Evolutionary conservation across 129 eudicot genomes (phyloP).

Genomic region (Oenanthe sinensis): DNA sequence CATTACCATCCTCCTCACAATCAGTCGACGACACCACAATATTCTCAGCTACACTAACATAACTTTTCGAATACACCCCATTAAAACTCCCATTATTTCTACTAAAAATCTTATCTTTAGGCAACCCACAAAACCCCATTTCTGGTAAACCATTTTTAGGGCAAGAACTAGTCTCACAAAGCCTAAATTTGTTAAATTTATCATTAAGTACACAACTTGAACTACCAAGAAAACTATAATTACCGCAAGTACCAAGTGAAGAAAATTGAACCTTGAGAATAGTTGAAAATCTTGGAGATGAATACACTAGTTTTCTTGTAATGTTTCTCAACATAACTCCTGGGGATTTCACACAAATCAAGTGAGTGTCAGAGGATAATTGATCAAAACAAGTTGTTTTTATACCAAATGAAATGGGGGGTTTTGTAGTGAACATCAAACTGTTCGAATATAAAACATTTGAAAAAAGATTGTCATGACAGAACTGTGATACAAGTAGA

Average conservation of each 20-base stretch:
- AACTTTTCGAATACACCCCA: slow-evolving; percentile 31
- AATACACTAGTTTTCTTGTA: slow-evolving; percentile 21
- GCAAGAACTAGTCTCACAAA: slow-evolving; percentile 11
- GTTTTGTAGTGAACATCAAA: slow-evolving; percentile 46
- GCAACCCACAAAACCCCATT: slow-evolving; percentile 22
- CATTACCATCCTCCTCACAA: slow-evolving; percentile 52
- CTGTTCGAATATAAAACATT: background rate
- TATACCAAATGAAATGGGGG: slow-evolving; percentile 18
- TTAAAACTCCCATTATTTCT: slow-evolving; percentile 10
- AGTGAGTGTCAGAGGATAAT: background rate
- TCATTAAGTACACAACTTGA: slow-evolving; percentile 15
- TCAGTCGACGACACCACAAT: slow-evolving; percentile 33
- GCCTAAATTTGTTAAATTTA: slow-evolving; percentile 12
- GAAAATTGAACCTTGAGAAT: slow-evolving; percentile 14
- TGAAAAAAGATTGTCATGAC: background rate
- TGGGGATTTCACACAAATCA: slow-evolving; percentile 18
- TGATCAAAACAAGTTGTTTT: slow-evolving; percentile 9
- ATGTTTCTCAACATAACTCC: slow-evolving; percentile 61
- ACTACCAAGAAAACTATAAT: slow-evolving; percentile 31
- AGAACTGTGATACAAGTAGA: background rate
- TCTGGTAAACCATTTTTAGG: slow-evolving; percentile 22
- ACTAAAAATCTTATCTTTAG: slow-evolving; percentile 15
- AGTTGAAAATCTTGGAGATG: slow-evolving; percentile 15
- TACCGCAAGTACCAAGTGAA: slow-evolving; percentile 18
- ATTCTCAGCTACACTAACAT: slow-evolving; percentile 61